These are phyloP conservation scores for Trypanosoma theileri DNA, from an alignment of 208 protist species.

Conservation along the genomic window DNA sequence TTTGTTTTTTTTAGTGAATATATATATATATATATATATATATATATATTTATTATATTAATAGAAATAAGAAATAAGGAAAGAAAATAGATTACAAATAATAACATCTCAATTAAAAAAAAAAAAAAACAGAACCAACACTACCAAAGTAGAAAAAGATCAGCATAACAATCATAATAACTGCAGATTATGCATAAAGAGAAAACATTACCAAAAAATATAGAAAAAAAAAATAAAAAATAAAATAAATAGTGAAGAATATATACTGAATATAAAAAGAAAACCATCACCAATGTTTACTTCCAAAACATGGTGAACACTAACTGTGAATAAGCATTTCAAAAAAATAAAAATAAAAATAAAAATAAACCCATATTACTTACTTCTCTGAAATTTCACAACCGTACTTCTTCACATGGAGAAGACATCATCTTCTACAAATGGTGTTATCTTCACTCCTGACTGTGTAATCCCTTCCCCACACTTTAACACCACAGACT, in stretches of 20 bases:
- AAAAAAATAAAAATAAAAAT: not conserved
- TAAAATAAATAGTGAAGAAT: not conserved
- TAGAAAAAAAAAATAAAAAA: not conserved
- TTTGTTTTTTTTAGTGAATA: not conserved
- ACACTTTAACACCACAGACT: slow-evolving; percentile 1
- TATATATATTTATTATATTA: not conserved
- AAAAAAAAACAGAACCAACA: too few relatives aligned
- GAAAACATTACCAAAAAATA: not conserved
- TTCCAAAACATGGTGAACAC: too few relatives aligned
- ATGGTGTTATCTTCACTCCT: slow-evolving; percentile 1
- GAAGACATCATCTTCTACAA: slow-evolving; percentile 32
- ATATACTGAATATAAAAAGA: too few relatives aligned
- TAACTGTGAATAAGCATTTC: not conserved
- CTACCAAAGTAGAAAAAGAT: slow-evolving; percentile 1
- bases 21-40: not conserved
- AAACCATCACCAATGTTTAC: not conserved
- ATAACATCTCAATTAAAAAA: too few relatives aligned
- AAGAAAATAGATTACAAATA: not conserved
- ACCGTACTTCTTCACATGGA: slow-evolving; percentile 20
- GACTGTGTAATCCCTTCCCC: not conserved
- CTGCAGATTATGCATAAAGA: not conserved
- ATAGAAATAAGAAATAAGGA: not conserved
- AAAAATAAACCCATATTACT: not conserved
- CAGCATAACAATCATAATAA: not conserved
- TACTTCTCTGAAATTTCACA: not conserved